Evolutionary conservation across 208 protist species (phyloP).

Genomic region (Angomonas desouzai): DNA sequence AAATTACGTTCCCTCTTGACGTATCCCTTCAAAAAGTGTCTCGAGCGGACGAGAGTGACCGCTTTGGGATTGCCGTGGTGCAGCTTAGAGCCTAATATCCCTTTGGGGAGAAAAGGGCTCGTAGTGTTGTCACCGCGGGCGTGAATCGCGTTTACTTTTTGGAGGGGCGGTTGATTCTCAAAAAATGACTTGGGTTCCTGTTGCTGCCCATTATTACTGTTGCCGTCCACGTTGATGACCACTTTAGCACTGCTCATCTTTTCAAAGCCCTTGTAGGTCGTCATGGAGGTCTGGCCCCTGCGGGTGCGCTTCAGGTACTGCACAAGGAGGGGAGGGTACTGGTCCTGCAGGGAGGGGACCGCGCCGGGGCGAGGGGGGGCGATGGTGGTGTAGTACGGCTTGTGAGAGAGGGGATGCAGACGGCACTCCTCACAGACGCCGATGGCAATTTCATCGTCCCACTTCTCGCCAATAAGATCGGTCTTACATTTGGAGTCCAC

Average conservation of each 20-base stretch:
- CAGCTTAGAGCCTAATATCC: background rate
- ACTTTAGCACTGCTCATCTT: constrained; percentile 42
- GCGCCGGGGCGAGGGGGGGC: background rate
- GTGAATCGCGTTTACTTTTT: constrained; percentile 26
- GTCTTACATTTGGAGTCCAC: constrained; percentile 24
- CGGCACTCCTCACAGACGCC: constrained; percentile 63
- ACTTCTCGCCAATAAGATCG: constrained; percentile 45
- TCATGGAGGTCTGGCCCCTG: constrained; percentile 53
- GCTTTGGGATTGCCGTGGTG: background rate
- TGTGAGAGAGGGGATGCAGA: constrained; percentile 54
- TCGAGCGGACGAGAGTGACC: constrained; percentile 52
- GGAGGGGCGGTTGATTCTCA: constrained; percentile 27
- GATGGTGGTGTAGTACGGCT: constrained; percentile 5
- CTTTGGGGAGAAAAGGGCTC: constrained; percentile 26
- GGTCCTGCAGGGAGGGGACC: constrained; percentile 31
- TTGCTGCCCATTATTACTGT: background rate
- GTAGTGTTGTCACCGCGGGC: constrained; percentile 3
- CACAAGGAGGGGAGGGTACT: constrained; percentile 40
- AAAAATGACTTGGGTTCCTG: background rate
- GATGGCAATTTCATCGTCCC: constrained; percentile 33
- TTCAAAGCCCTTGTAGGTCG: constrained; percentile 57
- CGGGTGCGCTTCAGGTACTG: constrained; percentile 46
- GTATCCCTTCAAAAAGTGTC: constrained; percentile 42
- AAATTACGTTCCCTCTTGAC: background rate
- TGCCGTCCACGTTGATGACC: constrained; percentile 24